Base-by-base conservation (phyloP, 768 basidiomycete genomes). In the Chalciporus chontae region DNA sequence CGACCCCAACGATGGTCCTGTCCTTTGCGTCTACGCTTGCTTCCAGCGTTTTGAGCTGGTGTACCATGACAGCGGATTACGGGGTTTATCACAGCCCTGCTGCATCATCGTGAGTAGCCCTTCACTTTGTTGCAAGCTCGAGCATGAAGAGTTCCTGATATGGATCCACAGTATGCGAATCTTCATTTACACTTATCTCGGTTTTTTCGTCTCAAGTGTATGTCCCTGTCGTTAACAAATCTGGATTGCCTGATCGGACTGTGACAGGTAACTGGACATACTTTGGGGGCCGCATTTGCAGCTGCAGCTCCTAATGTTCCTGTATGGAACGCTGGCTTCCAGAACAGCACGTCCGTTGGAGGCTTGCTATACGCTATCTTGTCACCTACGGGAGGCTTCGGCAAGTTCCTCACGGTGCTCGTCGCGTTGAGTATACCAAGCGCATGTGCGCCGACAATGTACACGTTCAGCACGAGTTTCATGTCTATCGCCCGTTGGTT, bases 401-500 rank as follows among this genome's bases (percentile, higher is more conserved):
- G 75, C 43, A 71, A 72, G 56, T 73, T 78, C 63, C 66, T 79
- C 26, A 71, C 71, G 0, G 74, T 77, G 32, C 53, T 84, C 19
- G 67, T 81, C 40, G 79, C 81, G 19, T 65, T 84, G 45, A 75
- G 71, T 43, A 73, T 81, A 31, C 74, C 77, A 9, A 77, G 76
- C 51, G 80, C 81, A 42, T 75, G 77, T 34, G 79, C 78, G 2
- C 81, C 80, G 0, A 79, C 79, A 34, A 79, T 83, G 70, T 84
- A 84, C 60, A 75, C 75, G 11, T 77, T 75, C 57, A 69, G 72
- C 17, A 74, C 78, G 17, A 75, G 74, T 39, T 61, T 75, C 47
- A 74, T 75, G 74, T 61, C 72, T 9, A 53, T 74, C 14, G 56
- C 64, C 6, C 51, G 51, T 8, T 64, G 62, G 56, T 68, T 73